Conservation (phyloP, 164 flowering plant genomes). For the Magnolia sinica region DNA sequence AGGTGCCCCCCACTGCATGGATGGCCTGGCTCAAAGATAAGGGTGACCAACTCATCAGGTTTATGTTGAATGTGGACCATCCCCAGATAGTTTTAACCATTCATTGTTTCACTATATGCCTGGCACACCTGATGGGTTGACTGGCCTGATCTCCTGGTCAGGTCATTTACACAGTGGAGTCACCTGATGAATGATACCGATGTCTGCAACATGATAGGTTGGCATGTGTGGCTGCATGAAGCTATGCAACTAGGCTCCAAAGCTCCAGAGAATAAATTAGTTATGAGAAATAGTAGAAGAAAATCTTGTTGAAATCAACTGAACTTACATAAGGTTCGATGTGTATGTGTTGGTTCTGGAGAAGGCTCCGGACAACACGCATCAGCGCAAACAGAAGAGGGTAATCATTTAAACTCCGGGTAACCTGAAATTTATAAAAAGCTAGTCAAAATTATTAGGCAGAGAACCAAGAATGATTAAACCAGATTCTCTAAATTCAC, state of each 20-base stretch:
- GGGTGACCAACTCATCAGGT: not conserved
- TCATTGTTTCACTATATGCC: not conserved
- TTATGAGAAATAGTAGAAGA: not conserved
- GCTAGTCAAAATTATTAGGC: not conserved
- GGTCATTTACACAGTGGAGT: not conserved
- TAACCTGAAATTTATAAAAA: conserved; percentile 45
- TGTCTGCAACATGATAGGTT: not conserved
- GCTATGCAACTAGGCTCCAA: not conserved
- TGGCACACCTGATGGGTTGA: not conserved
- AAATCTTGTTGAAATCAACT: not conserved
- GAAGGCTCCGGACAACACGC: conserved; percentile 88
- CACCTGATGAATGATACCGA: no score
- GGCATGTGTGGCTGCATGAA: not conserved
- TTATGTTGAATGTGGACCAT: not conserved
- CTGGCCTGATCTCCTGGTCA: not conserved
- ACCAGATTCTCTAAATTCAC: not conserved
- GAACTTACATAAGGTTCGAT: conserved; percentile 96
- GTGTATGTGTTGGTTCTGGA: conserved; percentile 86
- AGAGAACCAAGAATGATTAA: not conserved
- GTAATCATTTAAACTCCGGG: conserved; percentile 56
- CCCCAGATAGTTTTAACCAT: not conserved
- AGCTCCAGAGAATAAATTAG: not conserved
- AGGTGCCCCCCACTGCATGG: no score
- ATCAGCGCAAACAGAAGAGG: conserved; percentile 77
- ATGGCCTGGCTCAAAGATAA: not conserved